phyloP scores from a whole-genome alignment of 768 basidiomycete genomes.

The Pleurotus cornucopiae region DNA sequence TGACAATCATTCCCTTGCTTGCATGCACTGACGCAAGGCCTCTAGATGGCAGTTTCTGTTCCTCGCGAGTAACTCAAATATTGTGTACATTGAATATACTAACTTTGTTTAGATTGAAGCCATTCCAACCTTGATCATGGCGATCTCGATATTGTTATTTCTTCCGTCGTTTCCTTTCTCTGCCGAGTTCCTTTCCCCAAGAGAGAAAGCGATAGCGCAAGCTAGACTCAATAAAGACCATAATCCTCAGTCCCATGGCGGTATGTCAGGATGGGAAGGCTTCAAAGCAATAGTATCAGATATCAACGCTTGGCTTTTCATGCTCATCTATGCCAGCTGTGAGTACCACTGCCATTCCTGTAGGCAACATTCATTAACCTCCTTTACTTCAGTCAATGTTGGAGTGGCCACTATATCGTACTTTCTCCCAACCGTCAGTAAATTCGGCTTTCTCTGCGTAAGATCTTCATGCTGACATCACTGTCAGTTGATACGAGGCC shows the following conservation, averaged over 20 bases:
- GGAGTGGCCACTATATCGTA: conserved; percentile 54
- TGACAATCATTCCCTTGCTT: conserved; percentile 15
- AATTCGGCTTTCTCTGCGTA: neutral
- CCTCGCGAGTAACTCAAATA: conserved; percentile 26
- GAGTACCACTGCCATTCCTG: conserved; percentile 13
- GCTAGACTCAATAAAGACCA: conserved; percentile 54
- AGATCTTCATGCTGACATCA: neutral
- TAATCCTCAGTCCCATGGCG: conserved; percentile 53
- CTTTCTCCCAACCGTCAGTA: conserved; percentile 47
- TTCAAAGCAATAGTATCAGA: conserved; percentile 50
- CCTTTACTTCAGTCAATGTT: conserved; percentile 40
- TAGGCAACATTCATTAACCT: neutral
- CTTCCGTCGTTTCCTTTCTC: conserved; percentile 55
- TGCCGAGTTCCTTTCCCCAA: conserved; percentile 45
- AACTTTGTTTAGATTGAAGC: conserved; percentile 40
- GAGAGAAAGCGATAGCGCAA: conserved; percentile 52
- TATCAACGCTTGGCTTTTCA: conserved; percentile 48
- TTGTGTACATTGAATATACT: neutral
- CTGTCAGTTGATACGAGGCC: conserved; percentile 44
- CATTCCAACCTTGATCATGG: conserved; percentile 54
- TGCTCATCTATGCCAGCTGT: conserved; percentile 52
- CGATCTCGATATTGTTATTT: conserved; percentile 40
- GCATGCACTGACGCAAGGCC: neutral
- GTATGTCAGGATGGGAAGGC: conserved; percentile 52
- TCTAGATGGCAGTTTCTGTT: conserved; percentile 58